Conservation (phyloP, 495 filamentous ascomycete genomes). For the Cenococcum geophilum region DNA sequence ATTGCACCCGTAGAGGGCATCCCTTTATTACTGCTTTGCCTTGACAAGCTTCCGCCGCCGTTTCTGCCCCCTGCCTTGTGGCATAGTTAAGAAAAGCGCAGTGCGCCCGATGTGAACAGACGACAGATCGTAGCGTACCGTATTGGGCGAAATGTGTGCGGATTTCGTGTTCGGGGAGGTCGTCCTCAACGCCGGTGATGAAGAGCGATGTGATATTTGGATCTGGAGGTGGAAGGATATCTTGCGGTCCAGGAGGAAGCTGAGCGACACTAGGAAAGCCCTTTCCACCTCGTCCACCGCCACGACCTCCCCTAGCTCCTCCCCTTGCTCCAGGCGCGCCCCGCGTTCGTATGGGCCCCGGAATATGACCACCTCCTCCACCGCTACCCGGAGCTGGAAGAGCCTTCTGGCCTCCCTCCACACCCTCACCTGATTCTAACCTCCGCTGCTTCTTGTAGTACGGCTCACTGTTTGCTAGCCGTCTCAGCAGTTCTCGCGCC, state of each 20-base stretch:
- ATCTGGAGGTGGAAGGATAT: conserved; percentile 78
- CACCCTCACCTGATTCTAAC: conserved; percentile 50
- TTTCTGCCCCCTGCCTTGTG: conserved; percentile 73
- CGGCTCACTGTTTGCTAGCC: conserved; percentile 84
- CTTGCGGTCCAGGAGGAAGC: conserved; percentile 69
- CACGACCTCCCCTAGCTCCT: conserved; percentile 39
- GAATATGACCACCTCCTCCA: conserved; percentile 28
- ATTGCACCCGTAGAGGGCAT: conserved; percentile 80
- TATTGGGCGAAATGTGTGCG: conserved; percentile 85
- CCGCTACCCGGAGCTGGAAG: conserved; percentile 33
- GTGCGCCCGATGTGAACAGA: conserved; percentile 94
- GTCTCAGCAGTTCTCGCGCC: conserved; percentile 75
- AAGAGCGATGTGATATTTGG: conserved; percentile 84
- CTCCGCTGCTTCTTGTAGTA: conserved; percentile 82
- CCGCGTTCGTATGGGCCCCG: conserved; percentile 38
- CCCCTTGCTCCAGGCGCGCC: conserved; percentile 39
- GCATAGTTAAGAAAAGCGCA: conserved; percentile 94
- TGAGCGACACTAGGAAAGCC: conserved; percentile 65
- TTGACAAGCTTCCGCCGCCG: conserved; percentile 74
- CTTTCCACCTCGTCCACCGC: conserved; percentile 48
- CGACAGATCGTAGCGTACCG: conserved; percentile 77
- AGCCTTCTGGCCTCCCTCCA: conserved; percentile 43
- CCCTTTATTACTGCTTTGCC: conserved; percentile 78
- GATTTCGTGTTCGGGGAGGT: conserved; percentile 84
- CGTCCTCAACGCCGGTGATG: conserved; percentile 91